Conservation (phyloP, 139 green algal species). For the Micractinium sp. region DNA sequence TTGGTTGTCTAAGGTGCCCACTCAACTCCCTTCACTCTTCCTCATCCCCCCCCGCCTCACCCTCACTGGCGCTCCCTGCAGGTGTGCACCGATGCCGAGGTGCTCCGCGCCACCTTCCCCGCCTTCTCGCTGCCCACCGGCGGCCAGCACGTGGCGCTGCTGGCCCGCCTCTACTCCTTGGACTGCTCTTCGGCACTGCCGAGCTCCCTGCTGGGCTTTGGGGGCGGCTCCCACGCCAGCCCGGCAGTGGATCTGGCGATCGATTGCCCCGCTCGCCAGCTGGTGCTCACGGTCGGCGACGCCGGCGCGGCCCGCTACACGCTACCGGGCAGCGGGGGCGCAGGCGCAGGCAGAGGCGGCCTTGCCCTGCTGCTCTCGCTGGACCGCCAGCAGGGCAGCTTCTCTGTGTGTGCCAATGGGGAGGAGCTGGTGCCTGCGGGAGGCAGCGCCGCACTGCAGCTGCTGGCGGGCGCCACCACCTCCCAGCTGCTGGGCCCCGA, state of each 20-base stretch:
- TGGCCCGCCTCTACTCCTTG: background rate
- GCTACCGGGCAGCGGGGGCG: background rate
- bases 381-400: background rate
- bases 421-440: background rate
- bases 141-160: background rate
- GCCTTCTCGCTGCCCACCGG: constrained; percentile 14
- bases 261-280: background rate
- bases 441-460: background rate
- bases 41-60: background rate
- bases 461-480: background rate
- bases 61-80: background rate
- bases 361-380: constrained; percentile 3
- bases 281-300: background rate
- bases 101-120: constrained; percentile 6
- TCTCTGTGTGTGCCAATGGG: constrained; percentile 14
- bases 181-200: background rate
- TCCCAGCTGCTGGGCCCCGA: background rate
- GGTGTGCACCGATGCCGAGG: constrained; percentile 3
- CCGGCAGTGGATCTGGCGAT: background rate
- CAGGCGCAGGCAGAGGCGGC: background rate
- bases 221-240: background rate
- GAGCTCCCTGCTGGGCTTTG: background rate
- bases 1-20: background rate
- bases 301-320: background rate
- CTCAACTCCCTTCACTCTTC: background rate